phyloP scores from a whole-genome alignment of 2,329 filamentous ascomycete genomes.

The Knufia fluminis region DNA sequence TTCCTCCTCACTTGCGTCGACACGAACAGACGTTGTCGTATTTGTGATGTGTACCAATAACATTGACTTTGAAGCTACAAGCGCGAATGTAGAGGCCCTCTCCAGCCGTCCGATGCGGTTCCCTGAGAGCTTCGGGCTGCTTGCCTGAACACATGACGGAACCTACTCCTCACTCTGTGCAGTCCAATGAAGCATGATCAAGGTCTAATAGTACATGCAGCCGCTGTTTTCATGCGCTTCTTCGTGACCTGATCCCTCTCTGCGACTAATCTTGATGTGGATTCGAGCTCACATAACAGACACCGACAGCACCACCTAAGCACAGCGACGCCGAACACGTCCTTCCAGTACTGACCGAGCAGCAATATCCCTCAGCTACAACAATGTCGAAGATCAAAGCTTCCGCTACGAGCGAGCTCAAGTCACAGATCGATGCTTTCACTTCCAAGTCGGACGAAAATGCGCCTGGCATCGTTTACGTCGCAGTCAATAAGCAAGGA shows the following conservation, averaged over 20 bases:
- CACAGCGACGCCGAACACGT: too few relatives aligned
- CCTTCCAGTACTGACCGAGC: neutral
- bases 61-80: neutral
- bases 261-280: too few relatives aligned
- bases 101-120: neutral
- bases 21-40: neutral
- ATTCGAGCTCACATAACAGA: too few relatives aligned
- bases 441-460: slow-evolving; percentile 15
- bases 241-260: too few relatives aligned
- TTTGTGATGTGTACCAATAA: neutral
- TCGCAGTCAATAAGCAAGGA: slow-evolving; percentile 23
- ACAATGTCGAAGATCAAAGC: slow-evolving; percentile 20
- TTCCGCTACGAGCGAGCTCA: slow-evolving; percentile 15
- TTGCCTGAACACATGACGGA: neutral
- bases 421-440: slow-evolving; percentile 19
- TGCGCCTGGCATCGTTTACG: slow-evolving; percentile 22
- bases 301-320: neutral
- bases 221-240: too few relatives aligned
- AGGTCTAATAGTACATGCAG: too few relatives aligned
- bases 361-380: too few relatives aligned
- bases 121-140: neutral
- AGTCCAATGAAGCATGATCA: neutral
- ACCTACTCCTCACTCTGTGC: neutral
- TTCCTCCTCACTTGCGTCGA: neutral
- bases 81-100: neutral